These are phyloP conservation scores for Tetrahymena borealis DNA, from an alignment of 73 alveolate genomes.

Conservation along the genomic window DNA sequence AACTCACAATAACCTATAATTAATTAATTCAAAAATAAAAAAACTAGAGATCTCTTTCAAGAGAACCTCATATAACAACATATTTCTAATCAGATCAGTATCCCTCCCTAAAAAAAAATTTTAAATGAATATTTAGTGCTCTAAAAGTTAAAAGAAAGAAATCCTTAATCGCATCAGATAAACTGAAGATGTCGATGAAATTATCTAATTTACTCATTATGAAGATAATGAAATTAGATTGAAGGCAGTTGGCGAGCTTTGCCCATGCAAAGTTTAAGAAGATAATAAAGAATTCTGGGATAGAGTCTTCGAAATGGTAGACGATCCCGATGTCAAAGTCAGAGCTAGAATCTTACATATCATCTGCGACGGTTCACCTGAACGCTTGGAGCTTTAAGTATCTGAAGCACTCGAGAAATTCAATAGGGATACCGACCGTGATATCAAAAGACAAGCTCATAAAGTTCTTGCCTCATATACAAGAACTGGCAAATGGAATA, in stretches of 20 bases:
- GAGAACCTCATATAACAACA: not conserved
- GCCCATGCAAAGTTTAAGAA: slow-evolving; percentile 76
- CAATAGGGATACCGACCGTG: slow-evolving; percentile 63
- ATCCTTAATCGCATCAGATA: slow-evolving; percentile 12
- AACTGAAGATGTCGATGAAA: slow-evolving; percentile 35
- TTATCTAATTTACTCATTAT: slow-evolving; percentile 8
- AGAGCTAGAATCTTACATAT: slow-evolving; percentile 74
- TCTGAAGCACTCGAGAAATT: slow-evolving; percentile 63
- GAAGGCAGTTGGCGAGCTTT: slow-evolving; percentile 41
- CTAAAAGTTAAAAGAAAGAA: slow-evolving; percentile 11
- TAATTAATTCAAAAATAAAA: not conserved
- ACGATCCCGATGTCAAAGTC: slow-evolving; percentile 65
- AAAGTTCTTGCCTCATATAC: slow-evolving; percentile 67
- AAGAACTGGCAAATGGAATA: slow-evolving; percentile 68
- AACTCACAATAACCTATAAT: not conserved
- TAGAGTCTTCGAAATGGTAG: slow-evolving; percentile 64
- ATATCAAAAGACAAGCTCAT: slow-evolving; percentile 69
- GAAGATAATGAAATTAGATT: slow-evolving; percentile 44
- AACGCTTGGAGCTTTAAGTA: slow-evolving; percentile 58
- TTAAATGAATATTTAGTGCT: not conserved
- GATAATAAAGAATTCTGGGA: slow-evolving; percentile 71
- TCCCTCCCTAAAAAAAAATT: not conserved
- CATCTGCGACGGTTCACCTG: slow-evolving; percentile 87
- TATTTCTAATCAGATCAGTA: not conserved
- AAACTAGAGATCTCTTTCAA: not conserved